Evolutionary conservation across 768 basidiomycete species (phyloP), one percentile per base, ranked within the genome.

Genomic region (Megacollybia marginata): DNA sequence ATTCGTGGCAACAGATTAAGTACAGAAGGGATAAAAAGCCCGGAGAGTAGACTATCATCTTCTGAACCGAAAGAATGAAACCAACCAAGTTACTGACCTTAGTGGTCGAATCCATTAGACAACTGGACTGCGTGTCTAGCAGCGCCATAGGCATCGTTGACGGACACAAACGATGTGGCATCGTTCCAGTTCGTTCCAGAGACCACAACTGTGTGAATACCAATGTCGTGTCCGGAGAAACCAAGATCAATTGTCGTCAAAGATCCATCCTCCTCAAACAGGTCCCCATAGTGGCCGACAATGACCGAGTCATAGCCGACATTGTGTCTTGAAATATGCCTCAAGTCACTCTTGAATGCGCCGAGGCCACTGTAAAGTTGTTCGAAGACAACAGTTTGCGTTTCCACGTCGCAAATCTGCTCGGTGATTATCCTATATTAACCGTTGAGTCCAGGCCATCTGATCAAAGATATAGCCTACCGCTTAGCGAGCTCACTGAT

Each of bases 401-500:
- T 63, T 51, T 69, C 66, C 20, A 69, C 66, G 20, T 68, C 65
- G 58, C 67, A 69, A 50, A 66, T 54, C 49, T 61, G 61, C 49
- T 65, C 57, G 7, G 59, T 55, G 53, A 68, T 63, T 40, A 66
- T 57, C 47, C 63, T 65, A 42, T 4, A n/a, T 36, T 33, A 38
- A 38, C 13, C 9, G 46, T 33, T 12, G 46, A 23, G 13, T 18
- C 9, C n/a, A 31, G n/a, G 18, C 19, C 13, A 9, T 16, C 9
- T 1, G 42, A 51, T 36, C 42, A 20, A 36, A 31, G 33, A 40
- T 13, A 28, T 4, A 11, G 11, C 52, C 32, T 47, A 63, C 63
- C 56, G 58, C 57, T 69, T 70, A 13, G 66, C 62, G 52, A 65
- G 59, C 57, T 69, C 68, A 52, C 65, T 62, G 49, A 69, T 40